phyloP scores from a whole-genome alignment of 1,284 basidiomycete species.

The Pseudozyma tsukubaensis region DNA sequence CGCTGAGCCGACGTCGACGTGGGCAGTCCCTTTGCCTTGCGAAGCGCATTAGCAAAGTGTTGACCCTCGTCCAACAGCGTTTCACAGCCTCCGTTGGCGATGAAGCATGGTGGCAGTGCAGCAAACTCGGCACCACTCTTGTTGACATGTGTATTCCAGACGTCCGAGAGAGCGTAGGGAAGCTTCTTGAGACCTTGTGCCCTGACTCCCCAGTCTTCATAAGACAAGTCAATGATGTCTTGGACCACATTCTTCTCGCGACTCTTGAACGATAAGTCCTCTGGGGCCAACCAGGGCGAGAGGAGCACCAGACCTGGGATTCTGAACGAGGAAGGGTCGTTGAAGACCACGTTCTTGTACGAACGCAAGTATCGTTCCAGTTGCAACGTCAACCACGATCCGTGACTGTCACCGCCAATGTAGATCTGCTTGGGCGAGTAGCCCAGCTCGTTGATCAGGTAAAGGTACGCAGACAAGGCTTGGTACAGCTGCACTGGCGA shows the following conservation, averaged over 20 bases:
- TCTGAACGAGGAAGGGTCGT: conserved; percentile 24
- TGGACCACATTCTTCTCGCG: conserved; percentile 41
- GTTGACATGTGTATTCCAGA: conserved; percentile 51
- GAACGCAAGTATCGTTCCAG: conserved; percentile 62
- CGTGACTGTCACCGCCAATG: conserved; percentile 64
- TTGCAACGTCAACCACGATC: conserved; percentile 55
- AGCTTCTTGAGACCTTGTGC: conserved; percentile 35
- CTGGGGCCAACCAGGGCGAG: conserved; percentile 52
- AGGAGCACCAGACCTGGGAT: conserved; percentile 55
- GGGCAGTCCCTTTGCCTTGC: conserved; percentile 51
- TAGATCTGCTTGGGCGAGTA: conserved; percentile 63
- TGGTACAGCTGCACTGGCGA: conserved; percentile 62
- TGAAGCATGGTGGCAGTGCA: conserved; percentile 38
- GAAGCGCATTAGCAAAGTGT: conserved; percentile 47
- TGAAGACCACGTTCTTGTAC: conserved; percentile 47
- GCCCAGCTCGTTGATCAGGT: conserved; percentile 57
- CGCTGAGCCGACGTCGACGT: conserved; percentile 39
- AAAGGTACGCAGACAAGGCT: conserved; percentile 57
- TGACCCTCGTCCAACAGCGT: conserved; percentile 49
- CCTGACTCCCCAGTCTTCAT: conserved; percentile 57
- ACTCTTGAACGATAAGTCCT: conserved; percentile 46
- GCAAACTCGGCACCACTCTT: conserved; percentile 35
- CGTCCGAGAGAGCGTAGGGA: conserved; percentile 32
- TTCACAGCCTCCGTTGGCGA: conserved; percentile 47
- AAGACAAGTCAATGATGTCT: conserved; percentile 56